phyloP scores from a whole-genome alignment of 768 basidiomycete species.

The Cubamyces lactineus region DNA sequence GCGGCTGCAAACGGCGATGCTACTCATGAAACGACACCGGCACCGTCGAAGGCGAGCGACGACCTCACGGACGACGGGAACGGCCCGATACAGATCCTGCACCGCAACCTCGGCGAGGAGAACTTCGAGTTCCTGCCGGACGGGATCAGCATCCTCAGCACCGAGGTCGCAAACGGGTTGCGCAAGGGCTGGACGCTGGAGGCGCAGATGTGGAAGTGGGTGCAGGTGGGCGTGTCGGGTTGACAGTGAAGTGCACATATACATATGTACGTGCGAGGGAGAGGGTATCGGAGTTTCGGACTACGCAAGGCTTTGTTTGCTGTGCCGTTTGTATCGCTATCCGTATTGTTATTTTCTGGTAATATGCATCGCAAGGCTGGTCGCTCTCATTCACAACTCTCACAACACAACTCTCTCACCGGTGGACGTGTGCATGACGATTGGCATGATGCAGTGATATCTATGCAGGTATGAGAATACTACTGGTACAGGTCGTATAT shows the following conservation, averaged over 20 bases:
- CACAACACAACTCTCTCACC: too few relatives aligned
- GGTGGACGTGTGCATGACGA: too few relatives aligned
- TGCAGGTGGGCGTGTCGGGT: slow-evolving; percentile 22
- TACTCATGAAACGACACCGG: neutral
- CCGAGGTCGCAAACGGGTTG: slow-evolving; percentile 28
- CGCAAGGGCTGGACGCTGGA: slow-evolving; percentile 38
- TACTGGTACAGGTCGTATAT: too few relatives aligned
- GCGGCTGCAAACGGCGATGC: neutral
- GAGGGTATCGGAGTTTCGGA: neutral
- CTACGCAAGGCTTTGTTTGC: neutral
- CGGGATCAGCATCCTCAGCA: slow-evolving; percentile 34
- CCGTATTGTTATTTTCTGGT: slow-evolving; percentile 16
- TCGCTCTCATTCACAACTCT: too few relatives aligned
- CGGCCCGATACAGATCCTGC: slow-evolving; percentile 28
- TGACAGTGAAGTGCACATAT: neutral
- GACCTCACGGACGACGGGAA: slow-evolving; percentile 7
- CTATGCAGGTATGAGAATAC: too few relatives aligned
- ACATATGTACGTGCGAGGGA: neutral
- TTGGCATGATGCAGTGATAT: too few relatives aligned
- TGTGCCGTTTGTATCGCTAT: slow-evolving; percentile 18
- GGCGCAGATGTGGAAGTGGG: slow-evolving; percentile 37
- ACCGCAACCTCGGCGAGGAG: slow-evolving; percentile 30
- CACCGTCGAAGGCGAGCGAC: slow-evolving; percentile 16
- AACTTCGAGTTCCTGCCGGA: slow-evolving; percentile 35
- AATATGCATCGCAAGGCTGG: neutral